A percentile compares a stretch with the other conserved stretches of the same genome.
Conservation (phyloP, 1,139 yeast species). For the Yamadazyma friedrichii region DNA sequence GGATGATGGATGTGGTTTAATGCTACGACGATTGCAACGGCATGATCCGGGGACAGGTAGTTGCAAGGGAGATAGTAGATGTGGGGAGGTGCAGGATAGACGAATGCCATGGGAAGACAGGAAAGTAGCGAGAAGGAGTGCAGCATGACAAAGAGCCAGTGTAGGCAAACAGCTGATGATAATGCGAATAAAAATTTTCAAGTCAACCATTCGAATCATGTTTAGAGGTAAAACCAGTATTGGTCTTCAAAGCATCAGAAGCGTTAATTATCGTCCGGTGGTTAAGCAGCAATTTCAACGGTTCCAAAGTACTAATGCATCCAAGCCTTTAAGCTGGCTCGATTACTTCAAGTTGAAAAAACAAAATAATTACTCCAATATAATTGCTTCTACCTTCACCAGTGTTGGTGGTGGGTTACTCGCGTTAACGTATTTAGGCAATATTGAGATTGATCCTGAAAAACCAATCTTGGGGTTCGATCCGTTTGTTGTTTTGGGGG, state of each 20-base stretch:
- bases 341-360: conserved; percentile 76
- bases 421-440: conserved; percentile 77
- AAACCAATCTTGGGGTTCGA: conserved; percentile 83
- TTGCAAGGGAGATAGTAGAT: too few species aligned
- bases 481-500: conserved; percentile 73
- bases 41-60: too few species aligned
- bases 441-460: conserved; percentile 80
- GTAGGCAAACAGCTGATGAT: background rate
- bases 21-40: too few species aligned
- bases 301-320: conserved; percentile 23
- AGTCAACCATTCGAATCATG: background rate
- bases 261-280: background rate
- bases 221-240: background rate
- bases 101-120: too few species aligned
- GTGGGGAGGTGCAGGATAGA: too few species aligned
- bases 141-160: background rate
- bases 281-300: conserved; percentile 1
- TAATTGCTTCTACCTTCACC: conserved; percentile 64
- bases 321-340: conserved; percentile 58
- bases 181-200: conserved; percentile 5
- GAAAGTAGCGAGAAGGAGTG: background rate
- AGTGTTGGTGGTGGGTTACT: conserved; percentile 65
- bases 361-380: conserved; percentile 68
- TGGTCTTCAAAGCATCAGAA: conserved; percentile 3
- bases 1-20: too few species aligned